Conservation (phyloP, 441 rosid genomes). For the Melastoma candidum region DNA sequence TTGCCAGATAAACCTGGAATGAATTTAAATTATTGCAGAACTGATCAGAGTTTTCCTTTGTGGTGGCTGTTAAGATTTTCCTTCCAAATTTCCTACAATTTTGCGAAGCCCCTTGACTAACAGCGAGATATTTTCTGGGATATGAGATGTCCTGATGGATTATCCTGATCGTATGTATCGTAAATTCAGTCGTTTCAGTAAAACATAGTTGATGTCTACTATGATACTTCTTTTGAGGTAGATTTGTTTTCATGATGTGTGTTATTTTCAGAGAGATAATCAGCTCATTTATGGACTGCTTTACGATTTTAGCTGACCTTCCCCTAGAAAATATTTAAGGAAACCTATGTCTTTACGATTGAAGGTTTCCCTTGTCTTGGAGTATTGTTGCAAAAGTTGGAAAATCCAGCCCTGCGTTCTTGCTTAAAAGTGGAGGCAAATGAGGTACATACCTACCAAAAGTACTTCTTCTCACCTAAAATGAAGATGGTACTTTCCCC, state of each 20-base stretch:
- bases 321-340: neutral
- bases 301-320: neutral
- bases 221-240: neutral
- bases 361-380: slow-evolving; percentile 95
- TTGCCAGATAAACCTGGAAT: too few relatives aligned
- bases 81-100: too few relatives aligned
- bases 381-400: slow-evolving; percentile 83
- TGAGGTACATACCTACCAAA: slow-evolving; percentile 39
- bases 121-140: too few relatives aligned
- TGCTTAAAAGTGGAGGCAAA: slow-evolving; percentile 71
- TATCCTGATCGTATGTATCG: too few relatives aligned
- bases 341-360: slow-evolving; percentile 10
- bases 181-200: too few relatives aligned
- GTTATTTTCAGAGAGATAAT: neutral
- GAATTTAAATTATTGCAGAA: too few relatives aligned
- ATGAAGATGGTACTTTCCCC: neutral
- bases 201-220: too few relatives aligned
- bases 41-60: too few relatives aligned
- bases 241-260: slow-evolving; percentile 5
- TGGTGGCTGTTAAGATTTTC: too few relatives aligned
- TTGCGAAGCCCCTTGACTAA: too few relatives aligned
- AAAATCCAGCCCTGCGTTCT: slow-evolving; percentile 83
- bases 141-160: too few relatives aligned
- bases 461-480: slow-evolving; percentile 2
- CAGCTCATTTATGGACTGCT: neutral